phyloP scores from a whole-genome alignment of 2,329 filamentous ascomycete species.

The Colletotrichum eleusines region DNA sequence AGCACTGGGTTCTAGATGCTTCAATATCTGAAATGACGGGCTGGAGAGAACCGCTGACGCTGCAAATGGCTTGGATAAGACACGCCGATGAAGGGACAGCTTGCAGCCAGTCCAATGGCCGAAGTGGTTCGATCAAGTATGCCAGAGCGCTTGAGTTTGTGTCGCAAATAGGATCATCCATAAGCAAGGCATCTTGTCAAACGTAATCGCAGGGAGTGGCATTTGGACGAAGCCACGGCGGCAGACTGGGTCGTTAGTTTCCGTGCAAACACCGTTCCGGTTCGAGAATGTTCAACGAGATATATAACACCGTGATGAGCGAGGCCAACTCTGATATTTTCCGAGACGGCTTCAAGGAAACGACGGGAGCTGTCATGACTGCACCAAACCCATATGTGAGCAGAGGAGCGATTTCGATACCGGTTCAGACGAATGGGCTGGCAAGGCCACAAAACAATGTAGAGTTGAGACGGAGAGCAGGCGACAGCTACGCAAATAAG shows the following conservation, averaged over 20 bases:
- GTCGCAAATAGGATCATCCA: conserved; percentile 24
- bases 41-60: background rate
- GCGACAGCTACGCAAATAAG: background rate
- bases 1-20: background rate
- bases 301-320: background rate
- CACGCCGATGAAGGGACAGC: background rate
- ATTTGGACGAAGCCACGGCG: conserved; percentile 1
- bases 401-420: background rate
- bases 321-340: background rate
- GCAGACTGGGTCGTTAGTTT: background rate
- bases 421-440: background rate
- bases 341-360: background rate
- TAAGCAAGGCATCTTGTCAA: background rate
- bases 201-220: conserved; percentile 6
- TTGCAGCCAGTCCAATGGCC: background rate
- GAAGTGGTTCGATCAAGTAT: background rate
- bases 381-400: background rate
- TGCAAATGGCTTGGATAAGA: background rate
- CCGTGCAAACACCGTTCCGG: background rate
- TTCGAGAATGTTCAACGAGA: background rate
- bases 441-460: background rate
- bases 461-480: background rate
- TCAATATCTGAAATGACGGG: background rate
- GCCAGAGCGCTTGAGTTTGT: conserved; percentile 1
- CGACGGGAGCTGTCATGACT: background rate